These are phyloP conservation scores for Hyphodiscus hymeniophilus DNA, from an alignment of 495 filamentous ascomycete species.

Conservation along the genomic window DNA sequence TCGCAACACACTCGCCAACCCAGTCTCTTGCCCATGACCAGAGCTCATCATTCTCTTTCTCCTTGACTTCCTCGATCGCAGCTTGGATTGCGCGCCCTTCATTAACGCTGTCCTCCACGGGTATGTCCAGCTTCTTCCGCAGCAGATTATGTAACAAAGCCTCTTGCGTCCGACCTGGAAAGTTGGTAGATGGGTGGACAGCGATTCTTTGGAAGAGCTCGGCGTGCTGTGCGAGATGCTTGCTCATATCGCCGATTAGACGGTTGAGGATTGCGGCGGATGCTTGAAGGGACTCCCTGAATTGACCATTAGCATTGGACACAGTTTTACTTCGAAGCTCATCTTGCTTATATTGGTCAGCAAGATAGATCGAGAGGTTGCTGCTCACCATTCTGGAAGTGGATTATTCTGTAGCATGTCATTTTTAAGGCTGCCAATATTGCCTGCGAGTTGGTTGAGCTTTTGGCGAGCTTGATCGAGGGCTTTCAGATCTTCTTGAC, in stretches of 20 bases:
- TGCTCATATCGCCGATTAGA: slow-evolving; percentile 51
- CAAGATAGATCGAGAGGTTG: neutral
- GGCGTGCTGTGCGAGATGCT: slow-evolving; percentile 47
- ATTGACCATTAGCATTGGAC: neutral
- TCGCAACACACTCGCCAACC: slow-evolving; percentile 26
- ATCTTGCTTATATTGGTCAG: no score
- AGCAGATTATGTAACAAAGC: slow-evolving; percentile 53
- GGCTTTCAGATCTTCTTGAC: slow-evolving; percentile 56
- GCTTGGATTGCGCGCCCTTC: slow-evolving; percentile 37
- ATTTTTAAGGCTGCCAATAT: slow-evolving; percentile 51
- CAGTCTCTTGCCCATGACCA: slow-evolving; percentile 31
- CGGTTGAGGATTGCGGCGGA: slow-evolving; percentile 56
- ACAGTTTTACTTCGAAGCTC: no score
- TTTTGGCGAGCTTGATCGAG: slow-evolving; percentile 70
- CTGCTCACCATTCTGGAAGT: slow-evolving; percentile 50
- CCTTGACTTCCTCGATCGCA: slow-evolving; percentile 26
- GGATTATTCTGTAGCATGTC: slow-evolving; percentile 46
- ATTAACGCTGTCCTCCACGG: slow-evolving; percentile 63
- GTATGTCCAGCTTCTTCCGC: slow-evolving; percentile 73
- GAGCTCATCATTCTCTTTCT: slow-evolving; percentile 19
- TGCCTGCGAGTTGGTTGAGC: slow-evolving; percentile 58
- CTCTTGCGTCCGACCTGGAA: slow-evolving; percentile 63
- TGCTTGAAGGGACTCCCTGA: slow-evolving; percentile 61
- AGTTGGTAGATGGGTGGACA: slow-evolving; percentile 68
- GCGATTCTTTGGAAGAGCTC: slow-evolving; percentile 53